Percentiles rank a stretch among this genome's conserved stretches.
These are phyloP conservation scores for Neocucurbitaria cava DNA, from an alignment of 2,329 filamentous ascomycete genomes.

Conservation along the genomic window DNA sequence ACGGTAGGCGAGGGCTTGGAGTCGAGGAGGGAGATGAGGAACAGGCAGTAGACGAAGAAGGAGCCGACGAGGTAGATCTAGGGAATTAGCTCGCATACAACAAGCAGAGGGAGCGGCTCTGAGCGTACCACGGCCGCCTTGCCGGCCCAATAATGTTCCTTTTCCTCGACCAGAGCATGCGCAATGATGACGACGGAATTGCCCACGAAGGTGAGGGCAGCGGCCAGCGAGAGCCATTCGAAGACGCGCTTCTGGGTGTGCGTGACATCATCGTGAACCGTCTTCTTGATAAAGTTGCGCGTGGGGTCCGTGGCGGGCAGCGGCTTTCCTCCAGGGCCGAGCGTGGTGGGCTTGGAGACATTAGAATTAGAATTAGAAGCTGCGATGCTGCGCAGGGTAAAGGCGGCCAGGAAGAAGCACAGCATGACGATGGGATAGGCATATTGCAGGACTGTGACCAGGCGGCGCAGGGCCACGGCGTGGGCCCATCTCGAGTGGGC, in stretches of 20 bases:
- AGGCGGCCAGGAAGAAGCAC: constrained; percentile 68
- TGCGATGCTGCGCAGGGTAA: constrained; percentile 67
- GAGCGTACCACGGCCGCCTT: constrained; percentile 74
- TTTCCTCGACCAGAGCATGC: constrained; percentile 72
- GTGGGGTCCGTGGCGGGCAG: constrained; percentile 69
- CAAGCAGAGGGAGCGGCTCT: constrained; percentile 10
- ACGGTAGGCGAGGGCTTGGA: constrained; percentile 80
- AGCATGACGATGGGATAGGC: constrained; percentile 70
- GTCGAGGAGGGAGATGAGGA: constrained; percentile 86
- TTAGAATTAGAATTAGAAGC: constrained; percentile 56
- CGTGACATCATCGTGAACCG: constrained; percentile 64
- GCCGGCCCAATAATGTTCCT: constrained; percentile 81
- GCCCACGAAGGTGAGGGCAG: constrained; percentile 76
- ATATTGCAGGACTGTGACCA: constrained; percentile 57
- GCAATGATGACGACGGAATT: constrained; percentile 76
- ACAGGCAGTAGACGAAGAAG: constrained; percentile 85
- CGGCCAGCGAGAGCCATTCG: constrained; percentile 73
- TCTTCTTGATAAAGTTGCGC: constrained; percentile 54
- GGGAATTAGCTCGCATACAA: constrained; percentile 11
- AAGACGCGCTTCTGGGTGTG: constrained; percentile 74
- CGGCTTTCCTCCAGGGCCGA: constrained; percentile 88
- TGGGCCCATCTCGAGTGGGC: constrained; percentile 24
- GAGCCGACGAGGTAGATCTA: constrained; percentile 86
- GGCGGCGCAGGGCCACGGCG: constrained; percentile 23
- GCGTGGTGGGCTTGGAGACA: constrained; percentile 57